Evolutionary conservation across 352 stramenopile species (phyloP).

Genomic region (Globisporangium irregulare): DNA sequence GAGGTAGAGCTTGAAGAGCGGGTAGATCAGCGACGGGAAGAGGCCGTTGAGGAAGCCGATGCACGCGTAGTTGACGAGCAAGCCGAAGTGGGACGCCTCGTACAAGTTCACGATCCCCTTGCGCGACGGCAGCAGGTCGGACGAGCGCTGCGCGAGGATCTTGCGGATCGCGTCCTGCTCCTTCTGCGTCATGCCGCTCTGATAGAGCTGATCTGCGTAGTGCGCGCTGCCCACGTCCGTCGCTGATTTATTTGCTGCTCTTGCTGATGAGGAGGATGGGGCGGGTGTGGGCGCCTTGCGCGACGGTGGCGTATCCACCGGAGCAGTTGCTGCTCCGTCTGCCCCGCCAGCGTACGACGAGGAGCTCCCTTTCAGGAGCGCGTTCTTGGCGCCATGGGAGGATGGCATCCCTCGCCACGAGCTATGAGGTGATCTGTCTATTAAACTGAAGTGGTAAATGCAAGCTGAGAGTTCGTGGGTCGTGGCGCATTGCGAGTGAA

Average conservation of each 20-base stretch:
- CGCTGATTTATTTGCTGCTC: not conserved
- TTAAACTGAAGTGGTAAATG: too few relatives aligned
- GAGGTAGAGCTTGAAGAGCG: constrained; percentile 76
- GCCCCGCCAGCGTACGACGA: constrained; percentile 4
- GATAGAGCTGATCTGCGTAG: constrained; percentile 12
- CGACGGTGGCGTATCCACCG: constrained; percentile 5
- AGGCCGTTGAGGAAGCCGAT: constrained; percentile 74
- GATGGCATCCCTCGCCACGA: constrained; percentile 1
- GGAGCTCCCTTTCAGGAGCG: constrained; percentile 7
- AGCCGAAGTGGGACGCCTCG: constrained; percentile 37
- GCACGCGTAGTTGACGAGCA: constrained; percentile 70
- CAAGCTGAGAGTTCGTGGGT: too few relatives aligned
- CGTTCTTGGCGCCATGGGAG: not conserved
- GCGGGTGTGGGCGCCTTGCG: not conserved
- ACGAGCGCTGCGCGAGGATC: constrained; percentile 33
- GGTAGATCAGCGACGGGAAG: constrained; percentile 62
- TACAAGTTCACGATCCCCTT: constrained; percentile 41
- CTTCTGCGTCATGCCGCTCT: constrained; percentile 6
- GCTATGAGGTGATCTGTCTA: too few relatives aligned
- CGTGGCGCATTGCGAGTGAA: too few relatives aligned
- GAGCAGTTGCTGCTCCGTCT: not conserved
- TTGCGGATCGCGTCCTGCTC: constrained; percentile 34
- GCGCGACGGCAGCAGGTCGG: constrained; percentile 34
- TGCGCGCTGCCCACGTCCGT: not conserved
- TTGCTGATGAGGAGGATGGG: not conserved